Conservation (phyloP, 129 eudicot species). For the Ambrosia artemisiifolia region DNA sequence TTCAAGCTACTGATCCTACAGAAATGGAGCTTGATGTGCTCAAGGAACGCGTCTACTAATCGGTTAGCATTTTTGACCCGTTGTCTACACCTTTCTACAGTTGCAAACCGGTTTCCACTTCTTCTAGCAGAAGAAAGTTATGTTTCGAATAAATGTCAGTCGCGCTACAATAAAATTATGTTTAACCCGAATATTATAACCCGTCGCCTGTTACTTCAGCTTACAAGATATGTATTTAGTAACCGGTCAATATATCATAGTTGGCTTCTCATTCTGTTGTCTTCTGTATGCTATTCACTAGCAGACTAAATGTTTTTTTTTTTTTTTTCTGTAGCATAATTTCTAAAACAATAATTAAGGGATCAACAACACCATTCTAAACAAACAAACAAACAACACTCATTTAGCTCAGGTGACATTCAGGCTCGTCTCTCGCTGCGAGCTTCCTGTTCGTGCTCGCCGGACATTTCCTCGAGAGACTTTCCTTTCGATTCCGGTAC, state of each 20-base stretch:
- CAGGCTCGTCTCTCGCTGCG: background rate
- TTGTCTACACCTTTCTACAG: slow-evolving; percentile 8
- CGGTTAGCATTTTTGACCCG: slow-evolving; percentile 21
- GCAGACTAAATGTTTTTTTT: no score
- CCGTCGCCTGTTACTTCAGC: no score
- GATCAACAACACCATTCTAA: background rate
- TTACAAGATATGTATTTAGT: background rate
- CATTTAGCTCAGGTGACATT: background rate
- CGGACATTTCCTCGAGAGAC: slow-evolving; percentile 4
- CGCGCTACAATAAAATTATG: background rate
- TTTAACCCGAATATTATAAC: slow-evolving; percentile 9
- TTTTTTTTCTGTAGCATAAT: no score
- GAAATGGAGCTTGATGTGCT: slow-evolving; percentile 82
- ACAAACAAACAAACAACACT: background rate
- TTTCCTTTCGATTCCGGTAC: background rate
- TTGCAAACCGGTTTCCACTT: slow-evolving; percentile 10
- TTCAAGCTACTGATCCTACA: slow-evolving; percentile 87
- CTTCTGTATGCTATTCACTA: background rate
- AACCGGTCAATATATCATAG: background rate
- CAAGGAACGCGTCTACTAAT: slow-evolving; percentile 60
- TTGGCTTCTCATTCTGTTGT: background rate
- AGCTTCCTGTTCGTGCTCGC: background rate
- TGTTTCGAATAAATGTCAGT: slow-evolving; percentile 21
- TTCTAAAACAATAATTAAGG: background rate
- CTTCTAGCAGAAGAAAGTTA: slow-evolving; percentile 14